Conservation (phyloP, 495 filamentous ascomycete species). For the Niebla homalea region DNA sequence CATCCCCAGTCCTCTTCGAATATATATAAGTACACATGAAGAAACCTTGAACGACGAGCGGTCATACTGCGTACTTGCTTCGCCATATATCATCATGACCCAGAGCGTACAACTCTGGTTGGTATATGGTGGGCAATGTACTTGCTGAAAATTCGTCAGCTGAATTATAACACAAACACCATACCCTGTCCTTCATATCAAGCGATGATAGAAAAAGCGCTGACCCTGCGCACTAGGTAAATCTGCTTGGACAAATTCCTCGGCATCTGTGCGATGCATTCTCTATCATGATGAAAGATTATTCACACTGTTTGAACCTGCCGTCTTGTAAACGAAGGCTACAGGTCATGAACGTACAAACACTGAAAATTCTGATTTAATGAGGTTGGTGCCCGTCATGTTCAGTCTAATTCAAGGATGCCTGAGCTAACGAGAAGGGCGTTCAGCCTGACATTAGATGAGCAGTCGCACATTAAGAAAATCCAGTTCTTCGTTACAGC, state of each 20-base stretch:
- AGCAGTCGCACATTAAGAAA: neutral
- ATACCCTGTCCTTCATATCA: conserved; percentile 7
- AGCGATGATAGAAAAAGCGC: neutral
- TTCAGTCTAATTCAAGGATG: neutral
- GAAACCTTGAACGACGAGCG: conserved; percentile 97
- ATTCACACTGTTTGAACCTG: conserved; percentile 99
- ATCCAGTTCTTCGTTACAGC: neutral
- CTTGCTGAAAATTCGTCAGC: conserved; percentile 98
- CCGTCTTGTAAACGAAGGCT: conserved; percentile 59
- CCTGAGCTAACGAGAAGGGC: conserved; percentile 28
- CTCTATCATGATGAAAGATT: conserved; percentile 57
- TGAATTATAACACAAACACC: conserved; percentile 37
- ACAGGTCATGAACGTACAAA: conserved; percentile 65
- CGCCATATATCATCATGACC: conserved; percentile 46
- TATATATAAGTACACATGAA: conserved; percentile 42
- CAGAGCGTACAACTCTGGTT: conserved; percentile 81
- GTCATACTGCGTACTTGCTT: conserved; percentile 71
- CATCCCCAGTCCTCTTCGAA: conserved; percentile 10
- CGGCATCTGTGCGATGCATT: conserved; percentile 20
- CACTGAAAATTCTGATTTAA: conserved; percentile 98
- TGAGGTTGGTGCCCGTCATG: conserved; percentile 52
- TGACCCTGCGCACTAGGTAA: too few relatives aligned
- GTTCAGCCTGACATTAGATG: conserved; percentile 17
- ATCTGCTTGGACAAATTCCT: neutral
- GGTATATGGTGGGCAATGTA: conserved; percentile 51